Evolutionary conservation across 768 basidiomycete species (phyloP), one percentile per base, ranked within the genome.

Genomic region (Trametes coccinea): DNA sequence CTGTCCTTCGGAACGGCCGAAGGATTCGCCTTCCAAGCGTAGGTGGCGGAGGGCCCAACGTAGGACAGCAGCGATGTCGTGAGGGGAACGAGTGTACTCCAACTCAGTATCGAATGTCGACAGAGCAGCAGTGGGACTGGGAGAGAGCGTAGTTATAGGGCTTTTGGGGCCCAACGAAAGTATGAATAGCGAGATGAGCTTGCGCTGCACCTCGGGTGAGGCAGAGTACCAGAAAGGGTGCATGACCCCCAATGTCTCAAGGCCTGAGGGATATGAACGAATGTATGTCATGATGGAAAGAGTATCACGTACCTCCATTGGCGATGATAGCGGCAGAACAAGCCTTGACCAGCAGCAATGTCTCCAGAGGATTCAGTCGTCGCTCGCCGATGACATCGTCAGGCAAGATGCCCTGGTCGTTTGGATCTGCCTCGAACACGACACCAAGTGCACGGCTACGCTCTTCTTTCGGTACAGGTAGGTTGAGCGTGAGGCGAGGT

Each of bases 161-260:
- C 65, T 77, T 59, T 79, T 78, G 47, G 80, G 69, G 65, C 79
- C 76, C 72, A 88, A 78, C 1, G 89, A 89, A 64, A 81, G 82
- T 62, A 93, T 78, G 76, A 87, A 92, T 59, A 85, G 81, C 16
- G 88, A 88, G 58, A 92, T 84, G 34, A 93, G 84, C 63, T 73
- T 78, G 65, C 76, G 84, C 72, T 93, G 91, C n/a, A 81, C 74
- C 9, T 84, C 82, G 7, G 84, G 83, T 5, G 88, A 90, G 8
- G 90, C 80, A 43, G 90, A 87, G 71, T 88, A 80, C 90, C 89
- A 93, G 71, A 92, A 88, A 5, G 92, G 89, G 67, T 89, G 88
- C 89, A 93, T 93, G 48, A 93, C 79, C 17, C 91, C 92, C 48
- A 90, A 85, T 3, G 87, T 86, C 71, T 92, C 89, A 53, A 92